Conservation (phyloP, 2,329 filamentous ascomycete species). For the Aspergillus aculeatus region DNA sequence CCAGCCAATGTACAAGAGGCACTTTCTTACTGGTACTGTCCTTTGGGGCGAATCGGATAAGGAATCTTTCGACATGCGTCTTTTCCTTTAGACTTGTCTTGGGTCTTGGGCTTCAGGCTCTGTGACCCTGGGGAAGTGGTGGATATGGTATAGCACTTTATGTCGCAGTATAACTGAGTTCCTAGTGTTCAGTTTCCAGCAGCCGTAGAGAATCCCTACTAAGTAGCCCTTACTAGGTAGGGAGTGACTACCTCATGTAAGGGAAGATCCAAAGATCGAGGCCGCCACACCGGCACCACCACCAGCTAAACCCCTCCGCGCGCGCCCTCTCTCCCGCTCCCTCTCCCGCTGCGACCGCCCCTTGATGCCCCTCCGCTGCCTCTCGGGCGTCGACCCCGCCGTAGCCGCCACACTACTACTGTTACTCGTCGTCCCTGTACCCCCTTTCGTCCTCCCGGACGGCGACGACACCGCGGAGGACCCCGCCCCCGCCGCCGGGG, state of each 20-base stretch:
- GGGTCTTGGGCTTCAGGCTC: too few relatives aligned
- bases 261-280: constrained; percentile 7
- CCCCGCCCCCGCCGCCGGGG: constrained; percentile 8
- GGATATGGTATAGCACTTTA: too few relatives aligned
- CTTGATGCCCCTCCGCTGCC: constrained; percentile 11
- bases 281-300: constrained; percentile 16
- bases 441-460: constrained; percentile 8
- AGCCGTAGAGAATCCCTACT: too few relatives aligned
- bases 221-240: too few relatives aligned
- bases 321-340: constrained; percentile 8
- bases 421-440: too few relatives aligned
- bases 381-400: constrained; percentile 7
- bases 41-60: neutral
- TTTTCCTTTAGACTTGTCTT: too few relatives aligned
- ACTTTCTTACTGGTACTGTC: neutral
- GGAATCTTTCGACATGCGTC: too few relatives aligned
- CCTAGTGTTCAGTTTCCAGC: too few relatives aligned
- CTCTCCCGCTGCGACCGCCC: constrained; percentile 16
- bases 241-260: too few relatives aligned
- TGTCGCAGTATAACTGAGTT: too few relatives aligned
- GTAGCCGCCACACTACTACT: constrained; percentile 15
- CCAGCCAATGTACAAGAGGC: neutral
- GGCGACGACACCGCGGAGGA: constrained; percentile 6
- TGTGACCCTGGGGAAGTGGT: too few relatives aligned
- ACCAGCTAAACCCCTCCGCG: constrained; percentile 23